phyloP scores from a whole-genome alignment of 2,329 filamentous ascomycete genomes.

The Diaporthe aspalathi region DNA sequence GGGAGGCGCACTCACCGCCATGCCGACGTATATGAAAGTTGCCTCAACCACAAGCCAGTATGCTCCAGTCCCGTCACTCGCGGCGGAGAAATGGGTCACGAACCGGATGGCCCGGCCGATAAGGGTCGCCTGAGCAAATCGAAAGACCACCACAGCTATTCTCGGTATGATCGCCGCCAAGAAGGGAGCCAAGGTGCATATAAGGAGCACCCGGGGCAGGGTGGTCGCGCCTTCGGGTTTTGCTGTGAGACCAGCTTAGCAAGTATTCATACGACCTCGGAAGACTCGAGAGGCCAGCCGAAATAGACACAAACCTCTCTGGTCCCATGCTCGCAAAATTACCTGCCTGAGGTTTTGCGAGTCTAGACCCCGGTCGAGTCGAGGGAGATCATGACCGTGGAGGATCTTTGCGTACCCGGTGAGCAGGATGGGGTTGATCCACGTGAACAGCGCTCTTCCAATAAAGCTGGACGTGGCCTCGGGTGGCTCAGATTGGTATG shows the following conservation, averaged over 20 bases:
- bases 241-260: conserved; percentile 35
- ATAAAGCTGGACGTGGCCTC: conserved; percentile 47
- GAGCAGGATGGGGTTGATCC: conserved; percentile 48
- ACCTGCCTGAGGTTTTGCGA: conserved; percentile 42
- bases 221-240: conserved; percentile 44
- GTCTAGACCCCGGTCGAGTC: conserved; percentile 42
- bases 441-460: conserved; percentile 47
- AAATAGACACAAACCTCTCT: conserved; percentile 42
- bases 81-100: conserved; percentile 37
- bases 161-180: conserved; percentile 49
- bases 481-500: conserved; percentile 40
- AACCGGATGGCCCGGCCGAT: conserved; percentile 53
- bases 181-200: conserved; percentile 47
- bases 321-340: conserved; percentile 45
- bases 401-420: conserved; percentile 47
- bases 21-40: conserved; percentile 50
- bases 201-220: conserved; percentile 48
- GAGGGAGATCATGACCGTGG: conserved; percentile 43
- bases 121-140: conserved; percentile 54
- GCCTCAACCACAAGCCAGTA: conserved; percentile 50
- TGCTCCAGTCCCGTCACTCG: conserved; percentile 33
- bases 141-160: conserved; percentile 52
- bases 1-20: conserved; percentile 48
- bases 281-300: background rate
- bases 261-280: background rate